Percentiles rank a stretch among this genome's conserved stretches.
phyloP scores from a whole-genome alignment of 352 stramenopile species.

The Globisporangium middletonii region DNA sequence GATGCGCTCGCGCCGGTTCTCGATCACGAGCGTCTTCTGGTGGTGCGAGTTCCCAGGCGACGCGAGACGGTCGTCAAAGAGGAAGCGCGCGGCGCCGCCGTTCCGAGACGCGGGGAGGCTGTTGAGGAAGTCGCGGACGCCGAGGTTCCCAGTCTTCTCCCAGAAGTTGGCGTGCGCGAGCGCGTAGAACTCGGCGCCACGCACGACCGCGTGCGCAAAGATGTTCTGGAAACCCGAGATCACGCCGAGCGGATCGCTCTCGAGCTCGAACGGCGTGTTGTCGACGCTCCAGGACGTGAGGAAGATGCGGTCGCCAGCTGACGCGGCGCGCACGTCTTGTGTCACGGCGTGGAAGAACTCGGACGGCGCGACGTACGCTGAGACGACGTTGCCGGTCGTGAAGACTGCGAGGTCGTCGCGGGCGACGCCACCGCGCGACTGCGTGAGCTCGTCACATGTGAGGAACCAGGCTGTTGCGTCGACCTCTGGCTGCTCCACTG shows the following conservation, averaged over 20 bases:
- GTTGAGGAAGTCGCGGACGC: slow-evolving; percentile 19
- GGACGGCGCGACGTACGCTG: slow-evolving; percentile 4
- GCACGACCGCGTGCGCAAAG: slow-evolving; percentile 3
- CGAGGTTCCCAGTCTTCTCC: slow-evolving; percentile 3
- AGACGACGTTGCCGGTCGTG: slow-evolving; percentile 3
- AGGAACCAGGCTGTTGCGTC: slow-evolving; percentile 7
- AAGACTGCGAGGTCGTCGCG: slow-evolving; percentile 4
- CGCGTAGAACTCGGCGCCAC: slow-evolving; percentile 2
- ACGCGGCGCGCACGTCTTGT: slow-evolving; percentile 13
- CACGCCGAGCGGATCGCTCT: slow-evolving; percentile 1
- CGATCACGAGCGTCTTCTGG: slow-evolving; percentile 65
- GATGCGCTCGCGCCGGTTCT: slow-evolving; percentile 18
- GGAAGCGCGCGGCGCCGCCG: slow-evolving; percentile 11
- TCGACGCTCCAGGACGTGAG: slow-evolving; percentile 10
- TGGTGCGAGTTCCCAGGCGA: slow-evolving; percentile 51
- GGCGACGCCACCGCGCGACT: neutral
- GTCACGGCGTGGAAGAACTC: slow-evolving; percentile 11
- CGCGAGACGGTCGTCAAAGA: slow-evolving; percentile 65
- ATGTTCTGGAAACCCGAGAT: slow-evolving; percentile 4
- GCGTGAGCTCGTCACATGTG: neutral
- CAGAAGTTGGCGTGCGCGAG: slow-evolving; percentile 4
- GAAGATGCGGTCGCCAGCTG: slow-evolving; percentile 15
- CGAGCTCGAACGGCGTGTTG: slow-evolving; percentile 9
- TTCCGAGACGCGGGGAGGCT: slow-evolving; percentile 8
- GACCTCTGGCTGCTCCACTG: slow-evolving; percentile 20